phyloP scores from a whole-genome alignment of 2,329 filamentous ascomycete species.

The Periconia sp. region DNA sequence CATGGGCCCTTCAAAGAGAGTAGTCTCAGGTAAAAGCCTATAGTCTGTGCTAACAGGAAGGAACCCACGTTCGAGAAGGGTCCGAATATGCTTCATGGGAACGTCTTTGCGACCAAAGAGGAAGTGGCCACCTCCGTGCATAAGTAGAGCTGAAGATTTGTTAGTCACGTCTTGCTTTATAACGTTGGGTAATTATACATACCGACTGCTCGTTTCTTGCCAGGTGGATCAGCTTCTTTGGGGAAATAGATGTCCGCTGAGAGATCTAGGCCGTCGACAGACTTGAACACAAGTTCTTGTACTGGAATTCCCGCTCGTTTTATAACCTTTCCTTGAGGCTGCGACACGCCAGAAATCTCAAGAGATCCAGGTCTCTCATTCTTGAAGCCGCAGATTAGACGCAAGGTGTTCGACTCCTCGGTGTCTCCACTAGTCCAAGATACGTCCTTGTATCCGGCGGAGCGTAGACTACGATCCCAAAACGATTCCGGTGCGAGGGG shows the following conservation, averaged over 20 bases:
- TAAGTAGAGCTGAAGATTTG: slow-evolving; percentile 48
- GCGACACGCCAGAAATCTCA: no score
- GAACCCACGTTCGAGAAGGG: slow-evolving; percentile 49
- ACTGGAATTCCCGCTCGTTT: background rate
- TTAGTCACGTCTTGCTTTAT: no score
- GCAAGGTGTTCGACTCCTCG: slow-evolving; percentile 43
- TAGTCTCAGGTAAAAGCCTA: slow-evolving; percentile 57
- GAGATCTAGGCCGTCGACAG: background rate
- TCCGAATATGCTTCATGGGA: slow-evolving; percentile 42
- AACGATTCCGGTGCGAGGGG: slow-evolving; percentile 14
- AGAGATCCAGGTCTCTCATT: no score
- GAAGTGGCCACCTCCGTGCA: slow-evolving; percentile 54
- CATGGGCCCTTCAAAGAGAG: slow-evolving; percentile 55
- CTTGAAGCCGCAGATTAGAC: no score
- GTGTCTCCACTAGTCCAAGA: no score
- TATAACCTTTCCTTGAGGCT: no score
- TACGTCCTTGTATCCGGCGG: slow-evolving; percentile 27
- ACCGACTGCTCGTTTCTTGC: background rate
- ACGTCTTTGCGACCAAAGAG: slow-evolving; percentile 49
- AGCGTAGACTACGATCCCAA: slow-evolving; percentile 27
- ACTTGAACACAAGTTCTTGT: background rate
- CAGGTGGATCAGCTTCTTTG: background rate
- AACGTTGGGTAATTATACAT: no score
- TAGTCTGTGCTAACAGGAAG: slow-evolving; percentile 59
- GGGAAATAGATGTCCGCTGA: slow-evolving; percentile 9